A percentile compares a stretch with the other conserved stretches of the same genome.
Conservation (phyloP, 495 filamentous ascomycete species). For the Talaromyces liani region DNA sequence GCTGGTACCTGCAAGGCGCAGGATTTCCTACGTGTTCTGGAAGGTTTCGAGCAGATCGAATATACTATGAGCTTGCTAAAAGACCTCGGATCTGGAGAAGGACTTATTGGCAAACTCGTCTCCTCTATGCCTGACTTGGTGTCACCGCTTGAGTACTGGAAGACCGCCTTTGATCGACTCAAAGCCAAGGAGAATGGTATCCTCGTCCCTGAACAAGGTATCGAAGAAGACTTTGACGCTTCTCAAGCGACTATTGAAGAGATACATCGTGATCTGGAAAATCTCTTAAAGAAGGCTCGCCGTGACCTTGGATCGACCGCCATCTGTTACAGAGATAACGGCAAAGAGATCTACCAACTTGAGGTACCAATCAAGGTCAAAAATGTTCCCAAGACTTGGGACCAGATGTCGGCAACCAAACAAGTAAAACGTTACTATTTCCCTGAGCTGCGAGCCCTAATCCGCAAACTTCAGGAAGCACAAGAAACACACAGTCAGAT, state of each 20-base stretch:
- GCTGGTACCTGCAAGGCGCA: slow-evolving; percentile 79
- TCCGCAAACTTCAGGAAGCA: slow-evolving; percentile 82
- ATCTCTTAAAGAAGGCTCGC: slow-evolving; percentile 61
- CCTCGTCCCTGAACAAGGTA: slow-evolving; percentile 78
- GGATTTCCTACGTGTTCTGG: slow-evolving; percentile 89
- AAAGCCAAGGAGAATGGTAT: slow-evolving; percentile 70
- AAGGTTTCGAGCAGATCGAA: slow-evolving; percentile 96
- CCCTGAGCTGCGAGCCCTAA: slow-evolving; percentile 68
- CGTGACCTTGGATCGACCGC: slow-evolving; percentile 57
- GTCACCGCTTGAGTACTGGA: slow-evolving; percentile 73
- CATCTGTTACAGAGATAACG: slow-evolving; percentile 79
- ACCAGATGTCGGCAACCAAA: slow-evolving; percentile 90
- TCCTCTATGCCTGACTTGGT: slow-evolving; percentile 76
- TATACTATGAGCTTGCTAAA: slow-evolving; percentile 76
- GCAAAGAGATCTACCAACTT: slow-evolving; percentile 95
- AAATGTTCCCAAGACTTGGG: slow-evolving; percentile 75
- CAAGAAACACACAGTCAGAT: slow-evolving; percentile 94
- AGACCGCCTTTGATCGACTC: slow-evolving; percentile 79
- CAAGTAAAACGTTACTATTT: slow-evolving; percentile 94
- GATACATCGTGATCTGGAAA: slow-evolving; percentile 63
- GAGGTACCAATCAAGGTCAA: slow-evolving; percentile 85
- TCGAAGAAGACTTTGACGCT: slow-evolving; percentile 87
- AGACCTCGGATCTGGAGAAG: slow-evolving; percentile 60
- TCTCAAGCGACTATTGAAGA: slow-evolving; percentile 71
- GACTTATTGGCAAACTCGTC: slow-evolving; percentile 79